A percentile compares a stretch with the other conserved stretches of the same genome.
Evolutionary conservation across 176 grass and related monocot genomes (phyloP).

Genomic region (Lolium perenne): DNA sequence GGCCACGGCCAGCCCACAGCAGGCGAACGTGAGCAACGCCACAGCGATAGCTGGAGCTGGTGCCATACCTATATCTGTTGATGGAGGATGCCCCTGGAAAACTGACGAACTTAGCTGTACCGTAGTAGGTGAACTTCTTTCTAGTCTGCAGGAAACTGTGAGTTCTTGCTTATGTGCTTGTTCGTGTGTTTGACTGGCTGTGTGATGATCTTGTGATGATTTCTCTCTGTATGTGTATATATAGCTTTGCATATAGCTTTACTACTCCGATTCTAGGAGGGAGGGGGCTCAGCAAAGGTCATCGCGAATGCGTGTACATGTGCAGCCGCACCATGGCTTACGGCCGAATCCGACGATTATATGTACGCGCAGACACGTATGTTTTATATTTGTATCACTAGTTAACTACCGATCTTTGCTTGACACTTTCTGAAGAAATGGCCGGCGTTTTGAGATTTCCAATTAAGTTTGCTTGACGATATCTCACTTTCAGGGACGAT

Average conservation of each 20-base stretch:
- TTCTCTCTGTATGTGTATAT: background rate
- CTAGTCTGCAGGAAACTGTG: no score
- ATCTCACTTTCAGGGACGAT: background rate
- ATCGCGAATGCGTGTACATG: background rate
- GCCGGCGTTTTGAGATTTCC: background rate
- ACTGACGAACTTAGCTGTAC: background rate
- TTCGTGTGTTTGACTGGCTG: no score
- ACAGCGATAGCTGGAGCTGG: background rate
- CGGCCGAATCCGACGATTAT: constrained; percentile 4
- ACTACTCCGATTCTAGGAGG: no score
- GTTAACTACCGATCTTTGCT: background rate
- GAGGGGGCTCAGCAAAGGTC: background rate
- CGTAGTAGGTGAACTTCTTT: no score
- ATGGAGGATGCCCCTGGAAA: background rate
- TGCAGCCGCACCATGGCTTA: constrained; percentile 35
- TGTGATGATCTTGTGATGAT: background rate
- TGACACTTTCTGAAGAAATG: background rate
- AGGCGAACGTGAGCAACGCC: background rate
- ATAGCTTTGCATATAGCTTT: background rate
- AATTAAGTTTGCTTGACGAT: background rate
- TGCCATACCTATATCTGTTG: no score
- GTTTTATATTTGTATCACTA: background rate
- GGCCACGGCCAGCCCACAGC: background rate
- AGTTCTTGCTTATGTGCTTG: no score
- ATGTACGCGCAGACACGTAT: no score